Percentiles rank a stretch among this genome's conserved stretches.
Evolutionary conservation across 768 basidiomycete genomes (phyloP).

Genomic region (Rhodosporidiobolus odoratus): DNA sequence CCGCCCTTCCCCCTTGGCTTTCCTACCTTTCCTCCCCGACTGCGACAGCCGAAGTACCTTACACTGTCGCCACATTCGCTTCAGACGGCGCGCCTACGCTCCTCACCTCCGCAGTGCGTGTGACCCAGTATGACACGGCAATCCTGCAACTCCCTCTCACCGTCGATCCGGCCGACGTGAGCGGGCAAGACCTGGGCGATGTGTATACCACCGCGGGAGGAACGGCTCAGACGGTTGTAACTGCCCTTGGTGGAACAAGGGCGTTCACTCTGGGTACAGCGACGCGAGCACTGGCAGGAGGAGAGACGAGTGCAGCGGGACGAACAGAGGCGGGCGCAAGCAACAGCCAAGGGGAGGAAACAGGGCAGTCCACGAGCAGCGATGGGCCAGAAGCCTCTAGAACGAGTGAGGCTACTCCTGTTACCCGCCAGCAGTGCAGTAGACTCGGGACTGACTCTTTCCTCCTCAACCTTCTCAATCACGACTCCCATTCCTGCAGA

Average conservation of each 20-base stretch:
- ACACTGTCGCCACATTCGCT: constrained; percentile 21
- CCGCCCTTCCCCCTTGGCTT: constrained; percentile 21
- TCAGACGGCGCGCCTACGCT: constrained; percentile 11
- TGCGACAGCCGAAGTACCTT: constrained; percentile 7
- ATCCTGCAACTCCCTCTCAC: constrained; percentile 30
- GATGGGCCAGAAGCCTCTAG: background rate
- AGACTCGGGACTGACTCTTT: background rate
- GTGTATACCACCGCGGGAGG: constrained; percentile 29
- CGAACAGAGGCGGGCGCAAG: background rate
- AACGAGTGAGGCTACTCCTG: no score
- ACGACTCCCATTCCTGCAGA: background rate
- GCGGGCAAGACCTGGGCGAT: constrained; percentile 12
- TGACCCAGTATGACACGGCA: constrained; percentile 24
- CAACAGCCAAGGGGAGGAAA: no score
- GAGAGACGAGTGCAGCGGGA: background rate
- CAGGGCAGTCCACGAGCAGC: background rate
- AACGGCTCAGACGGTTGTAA: constrained; percentile 1
- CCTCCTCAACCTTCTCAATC: background rate
- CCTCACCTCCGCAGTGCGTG: background rate
- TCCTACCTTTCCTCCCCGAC: constrained; percentile 14
- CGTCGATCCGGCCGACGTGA: constrained; percentile 3
- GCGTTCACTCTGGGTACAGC: constrained; percentile 12
- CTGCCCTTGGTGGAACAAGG: constrained; percentile 13
- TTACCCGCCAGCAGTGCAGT: no score
- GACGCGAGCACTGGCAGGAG: background rate